Evolutionary conservation across 2,329 filamentous ascomycete genomes (phyloP), one percentile per base, ranked within the genome.

Genomic region (Aspergillus sp.): DNA sequence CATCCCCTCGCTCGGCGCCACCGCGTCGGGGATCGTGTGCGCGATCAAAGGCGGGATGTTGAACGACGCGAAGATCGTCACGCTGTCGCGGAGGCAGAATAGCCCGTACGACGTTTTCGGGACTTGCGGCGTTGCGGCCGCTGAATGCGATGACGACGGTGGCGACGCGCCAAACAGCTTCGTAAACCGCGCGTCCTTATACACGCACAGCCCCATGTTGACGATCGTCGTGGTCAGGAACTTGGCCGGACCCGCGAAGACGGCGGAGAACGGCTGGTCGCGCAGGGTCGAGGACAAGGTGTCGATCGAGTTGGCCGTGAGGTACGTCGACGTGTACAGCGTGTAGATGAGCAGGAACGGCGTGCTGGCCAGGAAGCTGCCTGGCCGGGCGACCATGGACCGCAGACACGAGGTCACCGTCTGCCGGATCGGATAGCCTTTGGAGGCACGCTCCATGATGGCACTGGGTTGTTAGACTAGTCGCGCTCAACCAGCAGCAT

Each of bases 61-160:
- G 71, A 95, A 96, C 8, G 78, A 84, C 4, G 86, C 86, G 57
- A 93, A 93, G 48, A 94, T 86, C 32, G 88, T 94, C 40, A 93
- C 64, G 60, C 80, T 85, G 63, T 95, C 88, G 47, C 88, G 78
- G 34, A 81, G 53, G 3, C 83, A 78, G 67, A 94, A 95, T 36
- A 94, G 74, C 1, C 71, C 66, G 60, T 86, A 91, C 6, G 79
- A 83, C 1, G 80, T 67, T 19, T 76, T 60, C 0, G 83, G 78
- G 0, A 93, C 80, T 32, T 48, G 19, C 1, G 35, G 22, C 4
- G 35, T 28, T 10, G 36, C 10, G 28, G 39, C 6, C 15, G 34
- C 16, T 2, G 45, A 29, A 15, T 42, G 36, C 22, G 33, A 30
- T n/a, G 60, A 42, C 7, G 53, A 15, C 69, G 61, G 35, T 58